Percentiles rank a stretch among this genome's conserved stretches.
phyloP scores from a whole-genome alignment of 1,139 yeast genomes.

The Saccharomyces hybrid region DNA sequence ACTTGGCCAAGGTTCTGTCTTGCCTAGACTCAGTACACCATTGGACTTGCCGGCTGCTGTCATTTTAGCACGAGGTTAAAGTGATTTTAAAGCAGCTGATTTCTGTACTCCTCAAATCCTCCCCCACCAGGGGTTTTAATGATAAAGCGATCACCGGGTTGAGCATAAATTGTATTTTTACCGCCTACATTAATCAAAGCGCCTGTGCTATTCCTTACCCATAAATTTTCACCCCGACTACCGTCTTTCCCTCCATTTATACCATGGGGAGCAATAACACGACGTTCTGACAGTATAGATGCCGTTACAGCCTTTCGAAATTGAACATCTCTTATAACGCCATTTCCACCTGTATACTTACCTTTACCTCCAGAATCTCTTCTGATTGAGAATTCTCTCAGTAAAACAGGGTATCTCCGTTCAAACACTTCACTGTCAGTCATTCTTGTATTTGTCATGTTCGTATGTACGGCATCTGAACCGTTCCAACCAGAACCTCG shows the following conservation, averaged over 20 bases:
- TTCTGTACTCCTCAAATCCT: constrained; percentile 38
- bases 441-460: constrained; percentile 65
- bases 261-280: constrained; percentile 56
- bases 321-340: constrained; percentile 55
- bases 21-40: no score
- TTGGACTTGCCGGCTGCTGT: no score
- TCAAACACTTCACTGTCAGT: constrained; percentile 66
- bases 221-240: constrained; percentile 49
- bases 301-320: constrained; percentile 49
- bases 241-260: constrained; percentile 55
- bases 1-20: no score
- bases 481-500: constrained; percentile 55
- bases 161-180: constrained; percentile 44
- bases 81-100: not conserved
- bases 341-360: constrained; percentile 50
- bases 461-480: constrained; percentile 57
- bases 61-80: not conserved
- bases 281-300: constrained; percentile 55
- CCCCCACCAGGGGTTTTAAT: constrained; percentile 54
- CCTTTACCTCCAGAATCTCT: constrained; percentile 54
- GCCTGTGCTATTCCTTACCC: constrained; percentile 37
- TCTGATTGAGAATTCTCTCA: constrained; percentile 49
- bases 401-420: constrained; percentile 55
- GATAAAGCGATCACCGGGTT: constrained; percentile 49
- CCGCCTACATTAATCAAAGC: constrained; percentile 47